Evolutionary conservation across 176 grass and related monocot species (phyloP).

Genomic region (Hsuehochloa calcarea): DNA sequence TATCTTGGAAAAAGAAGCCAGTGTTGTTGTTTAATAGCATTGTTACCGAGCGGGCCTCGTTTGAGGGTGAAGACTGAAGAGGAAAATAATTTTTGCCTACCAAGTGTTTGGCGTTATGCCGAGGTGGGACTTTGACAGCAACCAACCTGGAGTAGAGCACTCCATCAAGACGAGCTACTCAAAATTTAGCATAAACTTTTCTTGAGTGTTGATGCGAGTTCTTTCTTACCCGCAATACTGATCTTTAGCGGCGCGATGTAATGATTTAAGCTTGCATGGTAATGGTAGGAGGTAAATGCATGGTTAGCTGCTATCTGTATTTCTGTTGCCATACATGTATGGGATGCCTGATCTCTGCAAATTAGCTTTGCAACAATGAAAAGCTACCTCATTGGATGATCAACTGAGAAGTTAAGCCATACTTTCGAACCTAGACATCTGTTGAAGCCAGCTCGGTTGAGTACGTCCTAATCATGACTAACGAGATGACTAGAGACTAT

Average conservation of each 20-base stretch:
- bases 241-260: background rate
- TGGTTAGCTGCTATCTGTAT: background rate
- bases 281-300: background rate
- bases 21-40: background rate
- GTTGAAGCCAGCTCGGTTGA: background rate
- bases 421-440: background rate
- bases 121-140: background rate
- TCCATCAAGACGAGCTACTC: background rate
- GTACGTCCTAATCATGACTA: background rate
- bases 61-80: no score
- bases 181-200: background rate
- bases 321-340: background rate
- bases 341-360: background rate
- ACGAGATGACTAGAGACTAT: background rate
- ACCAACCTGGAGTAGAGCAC: background rate
- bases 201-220: background rate
- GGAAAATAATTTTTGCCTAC: background rate
- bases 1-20: background rate
- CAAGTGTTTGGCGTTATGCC: conserved; percentile 17
- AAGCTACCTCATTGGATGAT: background rate
- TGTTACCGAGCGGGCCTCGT: background rate
- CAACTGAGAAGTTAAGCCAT: background rate
- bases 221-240: background rate
- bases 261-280: background rate
- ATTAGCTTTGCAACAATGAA: background rate